Evolutionary conservation across 352 stramenopile species (phyloP), one percentile per base, ranked within the genome.

Genomic region (Albugo candida): DNA sequence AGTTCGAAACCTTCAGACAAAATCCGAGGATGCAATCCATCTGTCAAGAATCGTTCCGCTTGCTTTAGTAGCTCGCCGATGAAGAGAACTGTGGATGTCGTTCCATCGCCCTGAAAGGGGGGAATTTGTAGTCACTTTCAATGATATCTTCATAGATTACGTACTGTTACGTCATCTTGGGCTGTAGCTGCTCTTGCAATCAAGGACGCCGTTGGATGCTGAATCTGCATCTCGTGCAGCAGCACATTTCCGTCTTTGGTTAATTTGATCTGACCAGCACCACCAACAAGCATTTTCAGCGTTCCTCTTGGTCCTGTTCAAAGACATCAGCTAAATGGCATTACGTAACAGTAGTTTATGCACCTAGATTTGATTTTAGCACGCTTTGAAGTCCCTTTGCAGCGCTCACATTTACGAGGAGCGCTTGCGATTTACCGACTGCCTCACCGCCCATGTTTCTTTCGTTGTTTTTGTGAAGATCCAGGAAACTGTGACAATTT

Each of bases 151-250:
- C 8, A 43, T 8, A 24, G 38, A 43, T 11, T 6, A 48, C 56
- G 21, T 37, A 83, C 74, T 51, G 83, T 94, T 36, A 93, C 70
- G 53, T 94, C 83, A 59, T 95, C 89, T 72, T 98, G 95, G 5
- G 96, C 96, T 2, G 95, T 99, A 20, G 96, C 96, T 1, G 94
- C 97, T 16, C 96, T 82, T 17, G 95, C 95, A 65, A 99, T 98
- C 56, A 99, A 72, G 39, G 86, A 85, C 14, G 96, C 96, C 17
- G 96, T 99, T 54, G 96, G 96, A 81, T 99, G 95, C 64, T 95
- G 81, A 70, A 97, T 97, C 75, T 99, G 96, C 96, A 99, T 99
- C 80, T 99, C 95, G 59, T 98, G 93, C 35, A 99, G 78, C 41
- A 99, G 63, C 16, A 98, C 95, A 58, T 98, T 95, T 62, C 96